Percentiles rank a stretch among this genome's conserved stretches.
Evolutionary conservation across 2,329 filamentous ascomycete genomes (phyloP).

Genomic region (Cladorrhinum sp.): DNA sequence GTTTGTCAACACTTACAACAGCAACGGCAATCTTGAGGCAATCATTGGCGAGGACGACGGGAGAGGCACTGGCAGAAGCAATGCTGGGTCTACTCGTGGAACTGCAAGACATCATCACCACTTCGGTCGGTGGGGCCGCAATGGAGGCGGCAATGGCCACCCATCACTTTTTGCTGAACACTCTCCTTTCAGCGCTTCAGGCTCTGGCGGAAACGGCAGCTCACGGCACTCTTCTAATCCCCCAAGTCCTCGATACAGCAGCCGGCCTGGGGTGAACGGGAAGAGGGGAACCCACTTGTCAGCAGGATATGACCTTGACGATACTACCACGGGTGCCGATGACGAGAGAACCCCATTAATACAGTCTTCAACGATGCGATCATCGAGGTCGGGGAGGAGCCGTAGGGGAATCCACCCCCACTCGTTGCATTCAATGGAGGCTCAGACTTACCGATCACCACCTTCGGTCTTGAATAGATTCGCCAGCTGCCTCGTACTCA

Average conservation of each 20-base stretch:
- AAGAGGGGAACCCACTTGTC: constrained; percentile 60
- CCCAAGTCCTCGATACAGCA: constrained; percentile 62
- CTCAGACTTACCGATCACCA: constrained; percentile 62
- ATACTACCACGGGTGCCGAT: constrained; percentile 68
- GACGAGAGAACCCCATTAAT: constrained; percentile 87
- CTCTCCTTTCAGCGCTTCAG: constrained; percentile 62
- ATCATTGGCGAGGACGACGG: constrained; percentile 65
- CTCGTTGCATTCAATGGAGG: constrained; percentile 68
- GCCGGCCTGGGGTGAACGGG: constrained; percentile 32
- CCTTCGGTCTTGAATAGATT: constrained; percentile 68
- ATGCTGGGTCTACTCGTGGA: constrained; percentile 60
- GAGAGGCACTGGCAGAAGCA: constrained; percentile 59
- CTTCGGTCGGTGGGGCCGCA: constrained; percentile 70
- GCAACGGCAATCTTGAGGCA: constrained; percentile 48
- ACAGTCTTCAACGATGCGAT: constrained; percentile 52
- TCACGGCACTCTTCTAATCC: constrained; percentile 65
- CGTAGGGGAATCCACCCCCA: constrained; percentile 53
- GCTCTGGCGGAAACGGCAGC: constrained; percentile 49
- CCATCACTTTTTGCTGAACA: constrained; percentile 73
- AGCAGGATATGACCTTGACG: constrained; percentile 74
- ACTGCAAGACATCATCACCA: constrained; percentile 72
- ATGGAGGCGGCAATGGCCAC: constrained; percentile 62
- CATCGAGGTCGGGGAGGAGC: constrained; percentile 53
- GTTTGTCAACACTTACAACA: constrained; percentile 78
- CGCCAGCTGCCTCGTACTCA: constrained; percentile 83